Evolutionary conservation across 805 yeast species (phyloP), one percentile per base, ranked within the genome.

Genomic region (Yarrowia bubula): DNA sequence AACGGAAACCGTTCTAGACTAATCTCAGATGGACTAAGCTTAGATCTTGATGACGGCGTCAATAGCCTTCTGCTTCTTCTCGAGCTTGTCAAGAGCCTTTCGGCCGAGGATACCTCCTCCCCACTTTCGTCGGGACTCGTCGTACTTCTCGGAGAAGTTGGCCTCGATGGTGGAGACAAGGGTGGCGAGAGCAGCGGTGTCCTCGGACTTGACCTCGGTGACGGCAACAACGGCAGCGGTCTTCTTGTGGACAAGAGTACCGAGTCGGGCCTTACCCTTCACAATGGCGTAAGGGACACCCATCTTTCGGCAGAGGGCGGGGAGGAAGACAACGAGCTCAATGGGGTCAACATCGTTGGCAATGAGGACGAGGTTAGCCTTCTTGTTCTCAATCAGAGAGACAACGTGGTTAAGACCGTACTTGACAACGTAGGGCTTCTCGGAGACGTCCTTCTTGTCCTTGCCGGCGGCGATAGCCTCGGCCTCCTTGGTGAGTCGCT

Each of bases 301-400:
- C 96, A 93, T 87, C 89, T 95, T 95, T 85, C 93, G 91, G 86
- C 98, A 93, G 78, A 93, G 86, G 81, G 99, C 98, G 79, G 99
- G 99, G 75, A 93, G 84, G 89, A 90, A 93, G 76, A 93, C 84
- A 73, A 93, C 98, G 78, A 93, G 86, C 85, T 93, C 99, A 78
- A 93, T 90, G 78, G 99, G 99, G 86, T 93, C 99, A 76, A 93
- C 99, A 75, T 93, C 99, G 85, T 93, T 89, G 80, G 99, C 98
- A 77, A 93, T 93, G 81, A 93, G 86, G 70, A 93, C 98, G 75
- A 93, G 86, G 83, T 91, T 90, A 73, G 97, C 96, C 88, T 93
- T 93, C 89, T 93, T 95, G 96, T 91, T 90, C 87, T 93, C 99
- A 75, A 93, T 82, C 74, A 93, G 86, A 69, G 96, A 88, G 76